A percentile compares a stretch with the other conserved stretches of the same genome.
Evolutionary conservation across 1,284 basidiomycete genomes (phyloP).

Genomic region (Xerocomus amazonicus): DNA sequence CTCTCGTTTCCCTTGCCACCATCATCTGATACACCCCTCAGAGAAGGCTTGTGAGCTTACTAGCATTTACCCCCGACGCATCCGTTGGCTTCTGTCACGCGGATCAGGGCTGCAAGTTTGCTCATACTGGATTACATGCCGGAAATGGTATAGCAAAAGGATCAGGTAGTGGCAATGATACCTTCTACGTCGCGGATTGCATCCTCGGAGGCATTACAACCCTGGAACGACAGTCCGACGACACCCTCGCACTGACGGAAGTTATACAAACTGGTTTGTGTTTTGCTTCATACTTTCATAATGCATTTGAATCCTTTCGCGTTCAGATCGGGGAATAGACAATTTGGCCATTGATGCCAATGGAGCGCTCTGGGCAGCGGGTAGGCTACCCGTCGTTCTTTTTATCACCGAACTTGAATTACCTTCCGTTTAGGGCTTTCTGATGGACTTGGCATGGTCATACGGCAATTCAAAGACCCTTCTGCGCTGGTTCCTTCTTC

Average conservation of each 20-base stretch:
- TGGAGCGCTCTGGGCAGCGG: slow-evolving; percentile 56
- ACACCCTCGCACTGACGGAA: slow-evolving; percentile 50
- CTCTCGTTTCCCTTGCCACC: not conserved
- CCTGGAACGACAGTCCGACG: slow-evolving; percentile 53
- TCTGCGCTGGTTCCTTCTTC: slow-evolving; percentile 41
- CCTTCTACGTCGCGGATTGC: slow-evolving; percentile 52
- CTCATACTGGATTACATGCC: slow-evolving; percentile 40
- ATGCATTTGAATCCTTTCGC: not conserved
- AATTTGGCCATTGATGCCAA: slow-evolving; percentile 55
- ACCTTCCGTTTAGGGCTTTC: slow-evolving; percentile 27
- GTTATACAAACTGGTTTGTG: slow-evolving; percentile 41
- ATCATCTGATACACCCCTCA: slow-evolving; percentile 10
- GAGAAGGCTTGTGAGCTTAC: slow-evolving; percentile 34
- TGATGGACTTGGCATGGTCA: slow-evolving; percentile 23
- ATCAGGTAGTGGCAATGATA: slow-evolving; percentile 40
- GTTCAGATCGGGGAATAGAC: slow-evolving; percentile 47
- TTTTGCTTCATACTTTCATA: not conserved
- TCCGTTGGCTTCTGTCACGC: slow-evolving; percentile 60
- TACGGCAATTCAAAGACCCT: slow-evolving; percentile 41
- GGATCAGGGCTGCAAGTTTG: slow-evolving; percentile 56
- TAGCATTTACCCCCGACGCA: slow-evolving; percentile 35
- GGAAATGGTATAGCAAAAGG: slow-evolving; percentile 58
- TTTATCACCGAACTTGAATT: slow-evolving; percentile 3
- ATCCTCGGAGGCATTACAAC: slow-evolving; percentile 43
- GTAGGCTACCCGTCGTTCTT: slow-evolving; percentile 31